These are phyloP conservation scores for Mucor racemosus DNA, from an alignment of 371 early-diverging fungal species.

Conservation along the genomic window DNA sequence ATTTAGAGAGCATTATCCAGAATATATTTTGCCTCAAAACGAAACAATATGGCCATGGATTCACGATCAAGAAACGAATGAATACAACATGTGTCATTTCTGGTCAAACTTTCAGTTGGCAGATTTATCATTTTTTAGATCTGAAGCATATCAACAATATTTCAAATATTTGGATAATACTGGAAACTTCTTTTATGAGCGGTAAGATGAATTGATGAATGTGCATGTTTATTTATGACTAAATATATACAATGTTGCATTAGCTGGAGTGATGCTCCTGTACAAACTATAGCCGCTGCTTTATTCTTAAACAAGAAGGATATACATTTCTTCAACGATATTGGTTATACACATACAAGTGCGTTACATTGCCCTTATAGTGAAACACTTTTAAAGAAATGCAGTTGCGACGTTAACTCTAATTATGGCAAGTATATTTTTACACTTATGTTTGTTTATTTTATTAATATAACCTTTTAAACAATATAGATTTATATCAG, in stretches of 20 bases:
- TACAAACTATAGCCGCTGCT: slow-evolving; percentile 88
- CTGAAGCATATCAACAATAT: slow-evolving; percentile 71
- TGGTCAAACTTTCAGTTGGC: slow-evolving; percentile 76
- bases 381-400: slow-evolving; percentile 26
- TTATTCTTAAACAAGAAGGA: slow-evolving; percentile 76
- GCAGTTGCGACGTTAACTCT: slow-evolving; percentile 36
- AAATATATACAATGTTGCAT: slow-evolving; percentile 43
- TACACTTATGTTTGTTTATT: not conserved
- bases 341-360: slow-evolving; percentile 77
- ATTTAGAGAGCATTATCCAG: slow-evolving; percentile 50
- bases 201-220: slow-evolving; percentile 35
- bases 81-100: slow-evolving; percentile 78
- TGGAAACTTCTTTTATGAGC: slow-evolving; percentile 96
- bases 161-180: slow-evolving; percentile 82
- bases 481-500: slow-evolving; percentile 31
- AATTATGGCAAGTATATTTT: slow-evolving; percentile 31
- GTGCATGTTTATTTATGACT: not conserved
- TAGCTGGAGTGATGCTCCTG: slow-evolving; percentile 57
- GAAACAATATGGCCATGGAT: slow-evolving; percentile 42
- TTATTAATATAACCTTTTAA: slow-evolving; percentile 8
- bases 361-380: slow-evolving; percentile 50
- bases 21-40: slow-evolving; percentile 19
- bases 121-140: slow-evolving; percentile 76
- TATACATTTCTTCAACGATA: slow-evolving; percentile 90
- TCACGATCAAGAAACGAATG: slow-evolving; percentile 18